Evolutionary conservation across 2,329 filamentous ascomycete species (phyloP), one percentile per base, ranked within the genome.

Genomic region (Xylaria sp.): DNA sequence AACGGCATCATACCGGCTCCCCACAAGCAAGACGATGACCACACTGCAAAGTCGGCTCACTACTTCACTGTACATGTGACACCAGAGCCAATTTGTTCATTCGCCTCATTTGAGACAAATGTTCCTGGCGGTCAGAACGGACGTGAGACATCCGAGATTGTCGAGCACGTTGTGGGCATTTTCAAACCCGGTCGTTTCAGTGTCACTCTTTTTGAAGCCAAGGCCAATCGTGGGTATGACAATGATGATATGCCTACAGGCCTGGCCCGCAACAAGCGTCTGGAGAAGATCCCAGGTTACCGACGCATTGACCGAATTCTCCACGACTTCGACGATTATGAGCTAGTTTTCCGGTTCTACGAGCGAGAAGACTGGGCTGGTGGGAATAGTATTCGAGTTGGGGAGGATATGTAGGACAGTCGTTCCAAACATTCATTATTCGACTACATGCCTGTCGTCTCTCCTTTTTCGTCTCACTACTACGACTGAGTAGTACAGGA

Each of bases 1-100:
- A 99, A 99, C 78, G 96, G 94, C 62, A 94, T 99, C 23, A 89
- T 99, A 51, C 96, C 96, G 7, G 91, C 94, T 58, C 90, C 93
- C 0, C 83, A 87, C 15, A 83, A 85, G 62, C 82, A 83, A 41
- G 84, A 76, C 43, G 75, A 71, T 3, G 72, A 83, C 79, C 82
- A 85, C 68, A 78, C 79, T 59, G 80, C 82, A 69, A 85, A 85
- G 62, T 83, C 87, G 3, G 91, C 89, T 49, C 94, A 98, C 82
- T 99, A 99, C 84, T 99, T 98, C 83, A 99, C 95, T 0, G 96
- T 99, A 28, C 96, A 99, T 79, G 96, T 99, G 73, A 99, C 96
- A 0, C 96, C 96, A 0, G 96, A 99, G 85, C 94, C 95, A 15
- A 90, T 97, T 77, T 99, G 95, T 85, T 98, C 94, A 5, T 99